These are phyloP conservation scores for Talaromyces ruber DNA, from an alignment of 495 filamentous ascomycete genomes.

Conservation along the genomic window DNA sequence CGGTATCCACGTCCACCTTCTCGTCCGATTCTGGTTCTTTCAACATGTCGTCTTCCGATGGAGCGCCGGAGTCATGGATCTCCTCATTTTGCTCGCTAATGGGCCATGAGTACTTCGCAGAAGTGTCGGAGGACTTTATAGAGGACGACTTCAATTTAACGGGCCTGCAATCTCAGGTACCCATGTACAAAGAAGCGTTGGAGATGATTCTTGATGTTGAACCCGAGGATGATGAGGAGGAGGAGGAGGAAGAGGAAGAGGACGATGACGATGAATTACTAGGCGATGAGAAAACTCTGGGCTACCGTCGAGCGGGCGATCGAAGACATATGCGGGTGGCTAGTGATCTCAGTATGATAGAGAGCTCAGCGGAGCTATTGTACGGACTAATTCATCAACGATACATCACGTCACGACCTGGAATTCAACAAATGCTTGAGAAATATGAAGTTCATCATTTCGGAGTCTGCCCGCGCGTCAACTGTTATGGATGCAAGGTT, in stretches of 20 bases:
- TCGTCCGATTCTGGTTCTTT: conserved; percentile 41
- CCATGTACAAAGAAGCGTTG: conserved; percentile 96
- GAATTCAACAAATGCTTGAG: conserved; percentile 98
- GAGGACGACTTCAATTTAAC: conserved; percentile 99
- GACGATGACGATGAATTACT: conserved; percentile 66
- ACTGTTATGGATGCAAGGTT: conserved; percentile 79
- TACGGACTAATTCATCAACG: conserved; percentile 98
- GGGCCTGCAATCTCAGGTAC: conserved; percentile 86
- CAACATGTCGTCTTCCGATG: conserved; percentile 64
- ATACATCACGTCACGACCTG: conserved; percentile 94
- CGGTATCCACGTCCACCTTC: conserved; percentile 34
- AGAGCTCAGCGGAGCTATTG: conserved; percentile 92
- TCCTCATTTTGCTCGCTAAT: conserved; percentile 90
- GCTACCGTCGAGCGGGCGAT: conserved; percentile 51
- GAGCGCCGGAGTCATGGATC: conserved; percentile 91
- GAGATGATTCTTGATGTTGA: conserved; percentile 99
- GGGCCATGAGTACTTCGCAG: conserved; percentile 97
- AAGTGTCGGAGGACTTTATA: conserved; percentile 97
- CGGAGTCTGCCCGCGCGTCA: conserved; percentile 81
- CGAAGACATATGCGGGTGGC: conserved; percentile 80
- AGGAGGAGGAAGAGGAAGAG: conserved; percentile 62
- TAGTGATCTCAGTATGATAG: conserved; percentile 87
- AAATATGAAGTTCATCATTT: conserved; percentile 97
- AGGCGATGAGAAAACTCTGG: conserved; percentile 52
- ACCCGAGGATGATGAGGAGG: conserved; percentile 82